phyloP scores from a whole-genome alignment of 2,329 filamentous ascomycete species.

The Pyrenophora teres region DNA sequence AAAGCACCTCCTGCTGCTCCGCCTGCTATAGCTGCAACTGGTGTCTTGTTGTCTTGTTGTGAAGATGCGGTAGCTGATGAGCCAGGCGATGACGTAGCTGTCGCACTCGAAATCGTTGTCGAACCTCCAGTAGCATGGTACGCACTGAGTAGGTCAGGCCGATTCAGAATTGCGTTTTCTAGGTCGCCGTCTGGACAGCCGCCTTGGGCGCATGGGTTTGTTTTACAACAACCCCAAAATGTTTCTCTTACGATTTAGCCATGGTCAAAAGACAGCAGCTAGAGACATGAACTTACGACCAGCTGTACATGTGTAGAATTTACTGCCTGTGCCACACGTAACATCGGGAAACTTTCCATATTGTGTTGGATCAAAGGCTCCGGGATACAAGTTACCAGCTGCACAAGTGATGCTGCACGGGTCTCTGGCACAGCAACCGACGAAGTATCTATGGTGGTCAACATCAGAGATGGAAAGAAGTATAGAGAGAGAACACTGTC shows the following conservation, averaged over 20 bases:
- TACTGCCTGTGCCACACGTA: conserved; percentile 31
- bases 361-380: conserved; percentile 38
- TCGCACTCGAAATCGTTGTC: conserved; percentile 6
- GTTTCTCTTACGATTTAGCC: conserved; percentile 8
- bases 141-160: conserved; percentile 15
- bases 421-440: conserved; percentile 46
- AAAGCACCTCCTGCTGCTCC: conserved; percentile 28
- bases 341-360: conserved; percentile 40
- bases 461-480: neutral
- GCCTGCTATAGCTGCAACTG: conserved; percentile 31
- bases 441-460: conserved; percentile 27
- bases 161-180: conserved; percentile 21
- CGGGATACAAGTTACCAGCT: conserved; percentile 34
- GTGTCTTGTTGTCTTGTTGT: conserved; percentile 1
- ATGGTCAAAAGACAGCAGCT: neutral
- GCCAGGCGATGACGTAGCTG: conserved; percentile 3
- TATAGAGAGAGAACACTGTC: too few relatives aligned
- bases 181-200: conserved; percentile 38
- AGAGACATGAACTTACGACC: conserved; percentile 7
- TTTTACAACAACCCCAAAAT: conserved; percentile 49
- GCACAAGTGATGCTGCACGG: conserved; percentile 46
- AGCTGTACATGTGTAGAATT: conserved; percentile 45
- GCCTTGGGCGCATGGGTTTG: conserved; percentile 40
- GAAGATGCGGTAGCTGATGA: neutral
- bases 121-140: conserved; percentile 21